Conservation (phyloP, 164 flowering plant species). For the Sextonia rubra region DNA sequence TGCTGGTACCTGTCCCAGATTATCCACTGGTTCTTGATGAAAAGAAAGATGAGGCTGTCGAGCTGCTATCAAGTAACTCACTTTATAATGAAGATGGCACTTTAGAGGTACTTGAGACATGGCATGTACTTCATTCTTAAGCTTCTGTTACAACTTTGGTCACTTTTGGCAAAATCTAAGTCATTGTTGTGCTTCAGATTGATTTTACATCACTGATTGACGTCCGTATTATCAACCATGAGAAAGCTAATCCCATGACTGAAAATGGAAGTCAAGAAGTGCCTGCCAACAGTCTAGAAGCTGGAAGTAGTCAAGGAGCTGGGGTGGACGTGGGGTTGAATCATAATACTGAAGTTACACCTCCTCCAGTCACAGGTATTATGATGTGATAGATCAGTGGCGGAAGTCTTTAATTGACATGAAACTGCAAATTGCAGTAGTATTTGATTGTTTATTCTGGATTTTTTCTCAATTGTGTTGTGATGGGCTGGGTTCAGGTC, state of each 20-base stretch:
- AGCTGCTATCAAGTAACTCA: constrained; percentile 34
- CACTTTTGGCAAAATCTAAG: constrained; percentile 1
- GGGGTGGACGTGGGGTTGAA: constrained; percentile 3
- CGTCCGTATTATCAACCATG: constrained; percentile 44
- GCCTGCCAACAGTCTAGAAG: constrained; percentile 13
- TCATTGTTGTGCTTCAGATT: constrained; percentile 41
- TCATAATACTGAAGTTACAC: constrained; percentile 12
- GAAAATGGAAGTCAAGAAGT: constrained; percentile 15
- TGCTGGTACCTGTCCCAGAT: constrained; percentile 53
- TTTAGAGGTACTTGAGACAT: constrained; percentile 52
- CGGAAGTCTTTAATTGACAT: not conserved
- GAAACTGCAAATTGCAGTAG: not conserved
- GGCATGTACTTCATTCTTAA: not conserved
- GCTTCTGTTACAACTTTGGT: not conserved
- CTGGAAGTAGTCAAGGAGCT: constrained; percentile 18
- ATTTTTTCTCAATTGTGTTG: not conserved
- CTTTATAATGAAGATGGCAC: constrained; percentile 85
- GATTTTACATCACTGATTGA: constrained; percentile 64
- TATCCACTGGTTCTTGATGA: constrained; percentile 47
- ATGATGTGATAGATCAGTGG: not conserved
- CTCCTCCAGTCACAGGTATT: constrained; percentile 33
- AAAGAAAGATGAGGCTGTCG: constrained; percentile 32
- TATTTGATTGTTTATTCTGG: not conserved
- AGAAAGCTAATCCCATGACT: constrained; percentile 19
- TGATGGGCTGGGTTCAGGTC: not conserved